A percentile compares a stretch with the other conserved stretches of the same genome.
These are phyloP conservation scores for Calocybe indica DNA, from an alignment of 768 basidiomycete genomes.

Conservation along the genomic window DNA sequence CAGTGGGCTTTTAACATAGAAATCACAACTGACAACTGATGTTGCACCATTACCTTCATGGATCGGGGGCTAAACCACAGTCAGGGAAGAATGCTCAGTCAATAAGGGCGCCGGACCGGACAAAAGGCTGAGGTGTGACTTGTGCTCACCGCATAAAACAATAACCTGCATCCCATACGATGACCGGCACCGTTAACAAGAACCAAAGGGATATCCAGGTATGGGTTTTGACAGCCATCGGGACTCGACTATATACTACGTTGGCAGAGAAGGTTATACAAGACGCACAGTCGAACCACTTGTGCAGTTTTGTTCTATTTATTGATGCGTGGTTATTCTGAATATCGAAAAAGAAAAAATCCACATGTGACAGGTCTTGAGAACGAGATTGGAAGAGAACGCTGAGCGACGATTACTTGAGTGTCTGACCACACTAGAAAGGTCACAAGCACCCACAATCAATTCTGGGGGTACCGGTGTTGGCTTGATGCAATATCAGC, in stretches of 20 bases:
- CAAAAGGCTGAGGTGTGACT: no score
- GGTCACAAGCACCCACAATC: no score
- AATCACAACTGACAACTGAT: background rate
- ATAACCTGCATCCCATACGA: slow-evolving; percentile 79
- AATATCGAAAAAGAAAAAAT: no score
- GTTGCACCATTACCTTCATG: slow-evolving; percentile 40
- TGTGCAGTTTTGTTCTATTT: background rate
- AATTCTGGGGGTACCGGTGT: no score
- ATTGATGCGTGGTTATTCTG: no score
- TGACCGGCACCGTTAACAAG: slow-evolving; percentile 52
- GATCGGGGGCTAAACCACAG: slow-evolving; percentile 63
- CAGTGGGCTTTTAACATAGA: background rate
- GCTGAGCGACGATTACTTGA: no score
- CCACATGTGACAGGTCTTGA: no score
- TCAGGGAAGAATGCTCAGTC: background rate
- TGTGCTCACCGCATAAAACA: slow-evolving; percentile 67
- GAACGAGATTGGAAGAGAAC: no score
- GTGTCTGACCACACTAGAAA: no score
- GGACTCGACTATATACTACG: slow-evolving; percentile 1
- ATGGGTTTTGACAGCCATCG: slow-evolving; percentile 46
- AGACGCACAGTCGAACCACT: background rate
- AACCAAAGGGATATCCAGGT: slow-evolving; percentile 69
- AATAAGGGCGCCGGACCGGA: background rate
- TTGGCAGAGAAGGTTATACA: slow-evolving; percentile 1
- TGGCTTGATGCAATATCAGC: no score